phyloP scores from a whole-genome alignment of 2,329 filamentous ascomycete species.

The Incumbomyces delicatus region DNA sequence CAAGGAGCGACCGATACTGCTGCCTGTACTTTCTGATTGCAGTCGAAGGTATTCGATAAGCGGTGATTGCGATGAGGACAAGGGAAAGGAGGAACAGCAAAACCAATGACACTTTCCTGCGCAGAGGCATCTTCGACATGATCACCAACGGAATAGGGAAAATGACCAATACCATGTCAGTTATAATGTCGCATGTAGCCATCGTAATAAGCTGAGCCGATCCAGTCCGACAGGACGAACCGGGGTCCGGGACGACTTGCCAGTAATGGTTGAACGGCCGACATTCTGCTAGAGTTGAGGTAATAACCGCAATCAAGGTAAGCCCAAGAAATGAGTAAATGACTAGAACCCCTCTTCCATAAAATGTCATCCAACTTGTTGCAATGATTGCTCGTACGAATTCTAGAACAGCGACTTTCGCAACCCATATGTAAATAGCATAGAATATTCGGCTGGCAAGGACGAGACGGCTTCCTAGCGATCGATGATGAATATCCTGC shows the following conservation, averaged over 20 bases:
- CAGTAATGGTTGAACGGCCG: slow-evolving; percentile 65
- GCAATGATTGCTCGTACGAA: slow-evolving; percentile 81
- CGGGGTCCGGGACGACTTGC: slow-evolving; percentile 79
- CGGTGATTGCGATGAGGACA: slow-evolving; percentile 66
- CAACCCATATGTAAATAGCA: slow-evolving; percentile 71
- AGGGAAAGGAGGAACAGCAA: slow-evolving; percentile 78
- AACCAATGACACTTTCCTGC: slow-evolving; percentile 69
- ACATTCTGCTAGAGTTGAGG: slow-evolving; percentile 77
- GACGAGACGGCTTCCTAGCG: slow-evolving; percentile 71
- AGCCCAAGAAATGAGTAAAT: slow-evolving; percentile 65
- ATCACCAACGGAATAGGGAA: slow-evolving; percentile 88
- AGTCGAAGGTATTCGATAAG: slow-evolving; percentile 71
- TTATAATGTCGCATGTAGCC: slow-evolving; percentile 79
- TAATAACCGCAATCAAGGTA: slow-evolving; percentile 73
- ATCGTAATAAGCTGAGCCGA: slow-evolving; percentile 82
- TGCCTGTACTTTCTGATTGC: slow-evolving; percentile 63
- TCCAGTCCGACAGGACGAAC: slow-evolving; percentile 72
- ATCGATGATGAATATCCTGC: slow-evolving; percentile 51
- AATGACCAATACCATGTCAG: slow-evolving; percentile 74
- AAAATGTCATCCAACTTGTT: slow-evolving; percentile 68
- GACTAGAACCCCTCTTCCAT: slow-evolving; percentile 58
- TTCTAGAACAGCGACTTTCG: slow-evolving; percentile 82
- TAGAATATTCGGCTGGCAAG: slow-evolving; percentile 76
- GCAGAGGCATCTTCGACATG: slow-evolving; percentile 62
- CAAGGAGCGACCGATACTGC: slow-evolving; percentile 78